Base-by-base conservation (phyloP, 495 filamentous ascomycete genomes). In the Daldinia grandis region DNA sequence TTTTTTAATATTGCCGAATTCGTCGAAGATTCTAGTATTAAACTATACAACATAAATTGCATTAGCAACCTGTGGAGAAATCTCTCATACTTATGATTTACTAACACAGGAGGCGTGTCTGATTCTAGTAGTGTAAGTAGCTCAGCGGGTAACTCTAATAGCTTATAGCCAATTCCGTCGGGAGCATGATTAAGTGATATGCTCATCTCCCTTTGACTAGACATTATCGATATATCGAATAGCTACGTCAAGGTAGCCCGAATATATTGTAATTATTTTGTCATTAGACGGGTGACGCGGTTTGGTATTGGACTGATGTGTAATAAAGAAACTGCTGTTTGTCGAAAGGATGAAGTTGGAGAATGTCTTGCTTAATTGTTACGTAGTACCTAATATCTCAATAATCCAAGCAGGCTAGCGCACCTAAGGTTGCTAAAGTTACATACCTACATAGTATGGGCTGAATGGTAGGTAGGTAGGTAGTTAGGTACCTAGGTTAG, bases 81-180 rank as follows among this genome's bases (percentile, higher is more conserved):
- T 68, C 68, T 17, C 55, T 53, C 21, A 51, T 21, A 27, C 5
- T 30, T 30, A 38, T 31, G 50, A 9, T 56, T 15, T 58, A 82
- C 85, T 73, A 83, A 92, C 90, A 79, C 80, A 0, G 90, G 87
- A 51, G 88, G 83, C 72, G 87, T 79, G 5, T 84, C 78, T 0
- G 88, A 87, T 49, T 89, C 83, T 10, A 97, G 79, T 6, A 92
- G 78, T 12, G 87, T 83, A 9, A 93, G 83, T 8, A 97, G 79
- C 24, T 93, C 90, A 7, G 90, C 83, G 3, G 93, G 89, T 1
- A 98, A 86, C 76, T 97, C 94, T n/a, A 97, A 81, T 10, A 97
- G 82, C 30, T 90, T 88, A 76, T 93, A 91, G 5, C 86, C 86
- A 58, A 87, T 80, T 68, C 88, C 86, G 40, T 85, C 81, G 12